Conservation (phyloP, 495 filamentous ascomycete genomes). For the Xylaria cubensis region DNA sequence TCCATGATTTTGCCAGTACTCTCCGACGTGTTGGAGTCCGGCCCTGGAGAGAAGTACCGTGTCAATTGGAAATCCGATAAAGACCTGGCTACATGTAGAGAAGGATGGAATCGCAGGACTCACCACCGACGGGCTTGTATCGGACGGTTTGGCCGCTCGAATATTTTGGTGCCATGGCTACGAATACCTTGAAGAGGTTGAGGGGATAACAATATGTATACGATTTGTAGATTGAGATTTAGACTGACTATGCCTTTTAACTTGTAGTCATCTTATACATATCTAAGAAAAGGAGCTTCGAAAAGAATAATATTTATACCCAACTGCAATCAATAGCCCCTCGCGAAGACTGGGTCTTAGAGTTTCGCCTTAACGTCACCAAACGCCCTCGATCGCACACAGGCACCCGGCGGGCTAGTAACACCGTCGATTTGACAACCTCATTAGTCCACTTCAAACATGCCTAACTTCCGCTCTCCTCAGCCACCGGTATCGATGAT, state of each 20-base stretch:
- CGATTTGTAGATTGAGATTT: background rate
- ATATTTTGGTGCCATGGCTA: slow-evolving; percentile 34
- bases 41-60: slow-evolving; percentile 33
- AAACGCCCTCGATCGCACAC: background rate
- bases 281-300: background rate
- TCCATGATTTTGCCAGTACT: slow-evolving; percentile 47
- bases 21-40: slow-evolving; percentile 34
- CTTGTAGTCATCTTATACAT: background rate
- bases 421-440: slow-evolving; percentile 2
- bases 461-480: background rate
- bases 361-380: slow-evolving; percentile 25
- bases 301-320: slow-evolving; percentile 2
- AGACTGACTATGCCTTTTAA: background rate
- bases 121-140: slow-evolving; percentile 52
- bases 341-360: slow-evolving; percentile 6
- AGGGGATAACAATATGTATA: background rate
- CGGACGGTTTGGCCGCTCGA: slow-evolving; percentile 44
- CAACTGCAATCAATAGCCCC: background rate
- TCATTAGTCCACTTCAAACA: background rate
- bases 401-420: background rate
- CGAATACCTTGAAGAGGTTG: background rate
- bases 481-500: background rate
- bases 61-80: background rate
- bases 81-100: background rate
- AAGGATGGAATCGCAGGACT: slow-evolving; percentile 16